Evolutionary conservation across 768 basidiomycete genomes (phyloP).

Genomic region (Tricholoma saponaceum): DNA sequence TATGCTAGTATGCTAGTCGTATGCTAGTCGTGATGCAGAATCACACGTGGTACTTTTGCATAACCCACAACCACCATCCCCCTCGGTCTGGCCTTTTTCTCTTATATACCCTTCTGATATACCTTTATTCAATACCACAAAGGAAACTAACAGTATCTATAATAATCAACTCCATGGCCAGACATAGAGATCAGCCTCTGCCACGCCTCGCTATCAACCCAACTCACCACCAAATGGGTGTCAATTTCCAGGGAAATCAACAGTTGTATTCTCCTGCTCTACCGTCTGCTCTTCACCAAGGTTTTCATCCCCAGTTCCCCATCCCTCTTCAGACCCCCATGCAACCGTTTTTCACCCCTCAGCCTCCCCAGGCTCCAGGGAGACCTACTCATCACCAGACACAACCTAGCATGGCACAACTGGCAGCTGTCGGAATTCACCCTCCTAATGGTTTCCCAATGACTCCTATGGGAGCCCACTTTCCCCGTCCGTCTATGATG

Average conservation of each 20-base stretch:
- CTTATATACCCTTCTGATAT: no score
- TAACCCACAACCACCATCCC: no score
- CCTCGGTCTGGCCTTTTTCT: no score
- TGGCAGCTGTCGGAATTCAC: conserved; percentile 56
- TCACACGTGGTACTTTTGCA: no score
- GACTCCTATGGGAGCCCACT: conserved; percentile 57
- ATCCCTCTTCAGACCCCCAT: conserved; percentile 66
- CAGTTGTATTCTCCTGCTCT: conserved; percentile 55
- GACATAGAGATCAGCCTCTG: neutral
- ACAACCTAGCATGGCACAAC: conserved; percentile 57
- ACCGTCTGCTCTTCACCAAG: conserved; percentile 46
- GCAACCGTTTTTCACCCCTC: conserved; percentile 60
- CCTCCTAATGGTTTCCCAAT: conserved; percentile 53
- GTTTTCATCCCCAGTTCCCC: conserved; percentile 54
- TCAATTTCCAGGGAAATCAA: conserved; percentile 30
- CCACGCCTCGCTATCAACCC: neutral
- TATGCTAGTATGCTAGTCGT: no score
- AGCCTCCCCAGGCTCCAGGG: conserved; percentile 44
- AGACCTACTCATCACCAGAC: conserved; percentile 55
- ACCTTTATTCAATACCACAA: no score
- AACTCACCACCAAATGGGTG: conserved; percentile 46
- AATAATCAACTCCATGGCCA: neutral
- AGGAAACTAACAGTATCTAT: no score
- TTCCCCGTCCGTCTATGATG: conserved; percentile 50
- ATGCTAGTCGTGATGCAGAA: no score